Percentiles rank a stretch among this genome's conserved stretches.
Evolutionary conservation across 177 flowering plant species (phyloP).

Genomic region (Vitis hybrid): DNA sequence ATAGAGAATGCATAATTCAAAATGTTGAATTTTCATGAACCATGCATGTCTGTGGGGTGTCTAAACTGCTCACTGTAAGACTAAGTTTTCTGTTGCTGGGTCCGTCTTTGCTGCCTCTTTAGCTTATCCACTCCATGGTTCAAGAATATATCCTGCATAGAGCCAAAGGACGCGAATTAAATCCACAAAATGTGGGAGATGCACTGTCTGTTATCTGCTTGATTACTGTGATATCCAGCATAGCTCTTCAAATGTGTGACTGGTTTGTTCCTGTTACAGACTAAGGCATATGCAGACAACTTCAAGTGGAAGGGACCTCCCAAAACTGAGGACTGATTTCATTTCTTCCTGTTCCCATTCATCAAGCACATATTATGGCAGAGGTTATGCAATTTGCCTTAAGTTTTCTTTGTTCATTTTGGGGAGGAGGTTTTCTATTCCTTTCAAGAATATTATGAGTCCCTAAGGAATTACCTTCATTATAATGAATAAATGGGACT

Average conservation of each 20-base stretch:
- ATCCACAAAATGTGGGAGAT: too few species aligned
- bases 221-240: conserved; percentile 23
- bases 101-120: too few species aligned
- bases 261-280: conserved; percentile 40
- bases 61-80: too few species aligned
- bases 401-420: neutral
- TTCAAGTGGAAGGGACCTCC: conserved; percentile 91
- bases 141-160: too few species aligned
- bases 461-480: neutral
- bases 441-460: neutral
- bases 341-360: neutral
- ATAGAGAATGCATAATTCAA: too few species aligned
- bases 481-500: conserved; percentile 10
- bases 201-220: neutral
- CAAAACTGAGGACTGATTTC: conserved; percentile 24
- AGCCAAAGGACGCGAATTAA: too few species aligned
- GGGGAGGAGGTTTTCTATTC: neutral
- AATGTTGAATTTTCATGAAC: too few species aligned
- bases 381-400: conserved; percentile 2
- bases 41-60: too few species aligned
- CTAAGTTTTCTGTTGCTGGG: too few species aligned
- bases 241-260: neutral
- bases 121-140: too few species aligned
- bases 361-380: neutral
- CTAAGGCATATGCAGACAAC: conserved; percentile 80